phyloP scores from a whole-genome alignment of 441 rosid species.

The Gossypium gossypioides region DNA sequence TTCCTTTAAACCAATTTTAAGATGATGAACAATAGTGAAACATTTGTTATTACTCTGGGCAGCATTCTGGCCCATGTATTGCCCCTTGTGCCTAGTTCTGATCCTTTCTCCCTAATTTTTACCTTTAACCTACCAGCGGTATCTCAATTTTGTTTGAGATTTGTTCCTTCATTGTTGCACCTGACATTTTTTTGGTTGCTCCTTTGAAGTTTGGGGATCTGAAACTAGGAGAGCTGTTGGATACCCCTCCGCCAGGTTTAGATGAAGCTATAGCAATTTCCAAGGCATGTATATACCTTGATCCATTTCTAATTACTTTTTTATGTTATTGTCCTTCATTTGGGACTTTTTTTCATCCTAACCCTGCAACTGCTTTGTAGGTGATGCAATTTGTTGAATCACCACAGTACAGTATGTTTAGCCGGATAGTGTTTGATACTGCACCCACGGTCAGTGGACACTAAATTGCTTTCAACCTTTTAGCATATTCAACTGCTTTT shows the following conservation, averaged over 20 bases:
- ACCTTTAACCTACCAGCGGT: not conserved
- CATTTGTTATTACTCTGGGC: not conserved
- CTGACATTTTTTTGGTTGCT: not conserved
- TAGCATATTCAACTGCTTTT: not conserved
- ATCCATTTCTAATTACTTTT: constrained; percentile 1
- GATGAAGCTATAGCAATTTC: constrained; percentile 78
- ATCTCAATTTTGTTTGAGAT: constrained; percentile 3
- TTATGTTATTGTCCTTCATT: not conserved
- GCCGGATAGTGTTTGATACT: constrained; percentile 69
- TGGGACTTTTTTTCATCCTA: not conserved
- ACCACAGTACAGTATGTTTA: constrained; percentile 53
- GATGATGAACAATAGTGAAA: not conserved
- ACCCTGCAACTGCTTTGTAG: constrained; percentile 30
- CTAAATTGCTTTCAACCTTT: not conserved
- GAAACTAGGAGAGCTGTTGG: constrained; percentile 66
- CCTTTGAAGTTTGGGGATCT: constrained; percentile 53
- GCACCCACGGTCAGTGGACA: constrained; percentile 61
- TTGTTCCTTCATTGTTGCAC: not conserved
- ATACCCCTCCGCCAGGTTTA: constrained; percentile 66
- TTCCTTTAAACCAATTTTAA: not conserved
- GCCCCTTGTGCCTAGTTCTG: not conserved
- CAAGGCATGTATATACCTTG: constrained; percentile 35
- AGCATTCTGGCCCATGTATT: not conserved
- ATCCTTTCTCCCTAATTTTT: not conserved
- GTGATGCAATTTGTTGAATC: constrained; percentile 69